Conservation (phyloP, 768 basidiomycete species). For the Tylopilus felleus region DNA sequence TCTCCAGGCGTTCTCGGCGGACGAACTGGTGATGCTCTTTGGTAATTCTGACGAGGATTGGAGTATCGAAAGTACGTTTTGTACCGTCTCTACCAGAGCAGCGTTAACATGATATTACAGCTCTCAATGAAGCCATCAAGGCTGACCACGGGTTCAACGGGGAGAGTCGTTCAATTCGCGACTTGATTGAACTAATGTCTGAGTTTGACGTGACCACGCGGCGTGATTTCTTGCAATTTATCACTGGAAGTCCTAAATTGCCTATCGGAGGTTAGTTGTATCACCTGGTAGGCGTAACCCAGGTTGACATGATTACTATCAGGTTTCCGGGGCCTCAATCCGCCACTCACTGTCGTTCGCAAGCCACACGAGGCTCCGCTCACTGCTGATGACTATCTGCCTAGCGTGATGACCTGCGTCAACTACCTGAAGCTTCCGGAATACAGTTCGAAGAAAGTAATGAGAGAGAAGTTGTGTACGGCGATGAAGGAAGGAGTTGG, state of each 20-base stretch:
- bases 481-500: constrained; percentile 95
- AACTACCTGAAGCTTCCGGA: constrained; percentile 96
- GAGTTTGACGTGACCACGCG: constrained; percentile 70
- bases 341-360: constrained; percentile 91
- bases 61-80: constrained; percentile 77
- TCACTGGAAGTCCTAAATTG: constrained; percentile 94
- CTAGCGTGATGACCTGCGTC: constrained; percentile 98
- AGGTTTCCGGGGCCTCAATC: constrained; percentile 95
- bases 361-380: constrained; percentile 93
- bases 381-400: constrained; percentile 89
- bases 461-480: constrained; percentile 75
- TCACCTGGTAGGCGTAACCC: background rate
- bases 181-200: constrained; percentile 84
- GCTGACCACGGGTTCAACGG: constrained; percentile 98
- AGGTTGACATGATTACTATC: background rate
- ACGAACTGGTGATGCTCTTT: constrained; percentile 94
- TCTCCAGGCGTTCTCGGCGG: constrained; percentile 86
- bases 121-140: constrained; percentile 85
- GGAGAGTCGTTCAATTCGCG: constrained; percentile 87
- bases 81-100: background rate
- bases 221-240: constrained; percentile 91
- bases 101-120: constrained; percentile 39
- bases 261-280: constrained; percentile 82
- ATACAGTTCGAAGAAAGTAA: constrained; percentile 82
- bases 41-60: constrained; percentile 99